These are phyloP conservation scores for Antrodiella citrinella DNA, from an alignment of 768 basidiomycete species.

Conservation along the genomic window DNA sequence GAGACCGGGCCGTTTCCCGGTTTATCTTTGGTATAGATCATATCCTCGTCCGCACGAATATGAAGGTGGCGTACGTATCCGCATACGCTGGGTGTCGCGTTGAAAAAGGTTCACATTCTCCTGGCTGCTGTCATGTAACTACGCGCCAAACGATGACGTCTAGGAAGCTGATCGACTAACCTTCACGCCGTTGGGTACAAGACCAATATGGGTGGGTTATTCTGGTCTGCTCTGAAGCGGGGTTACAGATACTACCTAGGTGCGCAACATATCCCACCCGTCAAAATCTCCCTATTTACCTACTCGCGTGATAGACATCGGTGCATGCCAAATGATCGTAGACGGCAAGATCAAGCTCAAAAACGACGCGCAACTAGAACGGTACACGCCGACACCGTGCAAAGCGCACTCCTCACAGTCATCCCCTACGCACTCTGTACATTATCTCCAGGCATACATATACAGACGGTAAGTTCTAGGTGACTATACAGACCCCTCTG, in stretches of 20 bases:
- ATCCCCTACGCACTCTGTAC: too few relatives aligned
- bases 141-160: conserved; percentile 1
- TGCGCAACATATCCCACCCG: too few relatives aligned
- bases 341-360: conserved; percentile 46
- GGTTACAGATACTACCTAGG: conserved; percentile 33
- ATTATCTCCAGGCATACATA: too few relatives aligned
- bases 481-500: too few relatives aligned
- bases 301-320: conserved; percentile 19
- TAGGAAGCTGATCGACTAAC: conserved; percentile 31
- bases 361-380: conserved; percentile 17
- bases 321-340: conserved; percentile 36
- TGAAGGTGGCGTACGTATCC: too few relatives aligned
- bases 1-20: too few relatives aligned
- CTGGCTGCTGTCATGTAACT: conserved; percentile 5
- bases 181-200: conserved; percentile 30
- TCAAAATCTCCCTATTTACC: background rate
- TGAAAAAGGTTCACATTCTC: conserved; percentile 25
- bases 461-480: too few relatives aligned
- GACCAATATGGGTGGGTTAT: conserved; percentile 30
- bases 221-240: conserved; percentile 23
- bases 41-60: too few relatives aligned
- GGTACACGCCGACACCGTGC: conserved; percentile 23
- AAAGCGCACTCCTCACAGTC: too few relatives aligned
- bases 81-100: too few relatives aligned
- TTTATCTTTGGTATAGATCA: too few relatives aligned